Percentiles rank a stretch among this genome's conserved stretches.
Conservation (phyloP, 495 filamentous ascomycete genomes). For the Trichoderma gamsii region DNA sequence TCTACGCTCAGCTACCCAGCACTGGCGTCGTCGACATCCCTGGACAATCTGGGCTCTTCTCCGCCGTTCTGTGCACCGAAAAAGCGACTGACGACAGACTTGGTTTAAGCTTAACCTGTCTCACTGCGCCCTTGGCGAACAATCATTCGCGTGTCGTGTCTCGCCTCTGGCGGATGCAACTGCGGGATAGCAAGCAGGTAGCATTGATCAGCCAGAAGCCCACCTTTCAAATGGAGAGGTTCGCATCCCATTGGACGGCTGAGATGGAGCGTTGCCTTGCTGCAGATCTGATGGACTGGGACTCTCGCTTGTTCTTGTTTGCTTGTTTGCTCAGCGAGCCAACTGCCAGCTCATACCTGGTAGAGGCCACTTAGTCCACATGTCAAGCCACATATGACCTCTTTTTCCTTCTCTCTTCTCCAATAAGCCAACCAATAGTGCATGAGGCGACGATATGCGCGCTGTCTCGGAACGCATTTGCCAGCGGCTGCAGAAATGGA, state of each 20-base stretch:
- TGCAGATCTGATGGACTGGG: neutral
- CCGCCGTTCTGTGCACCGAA: neutral
- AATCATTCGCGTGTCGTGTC: slow-evolving; percentile 1
- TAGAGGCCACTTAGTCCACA: neutral
- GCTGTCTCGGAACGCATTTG: neutral
- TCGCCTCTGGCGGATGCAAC: neutral
- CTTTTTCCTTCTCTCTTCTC: neutral
- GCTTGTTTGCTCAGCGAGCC: neutral
- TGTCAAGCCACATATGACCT: neutral
- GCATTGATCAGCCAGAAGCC: neutral
- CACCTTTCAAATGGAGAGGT: neutral
- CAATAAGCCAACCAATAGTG: neutral
- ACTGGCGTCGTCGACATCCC: neutral
- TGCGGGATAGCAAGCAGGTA: neutral
- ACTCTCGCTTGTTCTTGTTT: neutral
- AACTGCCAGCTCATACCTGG: neutral
- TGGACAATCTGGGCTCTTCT: neutral
- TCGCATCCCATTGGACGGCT: neutral
- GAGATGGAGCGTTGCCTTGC: neutral
- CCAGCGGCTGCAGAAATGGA: neutral
- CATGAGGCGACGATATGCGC: neutral
- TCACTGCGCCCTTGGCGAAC: neutral
- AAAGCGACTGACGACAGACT: neutral
- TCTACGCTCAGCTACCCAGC: neutral
- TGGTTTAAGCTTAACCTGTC: slow-evolving; percentile 9